phyloP scores from a whole-genome alignment of 305 asterid species.

The Rubia occidens region DNA sequence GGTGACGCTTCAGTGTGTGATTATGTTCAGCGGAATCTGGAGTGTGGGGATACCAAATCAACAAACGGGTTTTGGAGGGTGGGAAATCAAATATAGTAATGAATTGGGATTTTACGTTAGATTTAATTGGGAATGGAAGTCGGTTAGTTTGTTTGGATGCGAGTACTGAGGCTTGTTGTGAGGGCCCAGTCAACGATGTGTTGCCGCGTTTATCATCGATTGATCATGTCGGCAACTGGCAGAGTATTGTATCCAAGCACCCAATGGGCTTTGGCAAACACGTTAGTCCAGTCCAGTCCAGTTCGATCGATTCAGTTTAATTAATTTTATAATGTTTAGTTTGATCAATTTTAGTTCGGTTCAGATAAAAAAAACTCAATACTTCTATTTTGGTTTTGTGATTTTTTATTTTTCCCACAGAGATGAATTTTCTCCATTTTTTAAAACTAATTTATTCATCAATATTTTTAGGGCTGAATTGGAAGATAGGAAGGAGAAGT shows the following conservation, averaged over 20 bases:
- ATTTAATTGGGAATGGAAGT: background rate
- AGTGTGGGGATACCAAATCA: background rate
- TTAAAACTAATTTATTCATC: background rate
- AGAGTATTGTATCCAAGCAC: background rate
- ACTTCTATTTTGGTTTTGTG: too few relatives aligned
- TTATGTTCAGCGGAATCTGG: background rate
- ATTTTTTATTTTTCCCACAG: too few relatives aligned
- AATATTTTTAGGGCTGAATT: slow-evolving; percentile 46
- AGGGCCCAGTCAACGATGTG: slow-evolving; percentile 4
- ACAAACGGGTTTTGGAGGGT: background rate
- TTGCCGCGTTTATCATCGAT: background rate
- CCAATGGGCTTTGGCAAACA: background rate
- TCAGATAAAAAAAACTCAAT: too few relatives aligned
- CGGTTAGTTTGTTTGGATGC: slow-evolving; percentile 5
- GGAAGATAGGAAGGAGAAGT: slow-evolving; percentile 65
- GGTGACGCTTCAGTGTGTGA: background rate
- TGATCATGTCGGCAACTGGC: background rate
- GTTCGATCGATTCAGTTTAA: too few relatives aligned
- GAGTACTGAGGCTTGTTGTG: background rate
- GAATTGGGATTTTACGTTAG: background rate
- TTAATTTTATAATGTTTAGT: too few relatives aligned
- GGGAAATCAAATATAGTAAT: background rate
- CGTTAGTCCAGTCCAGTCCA: too few relatives aligned
- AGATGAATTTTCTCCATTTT: background rate
- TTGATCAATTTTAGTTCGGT: too few relatives aligned